phyloP scores from a whole-genome alignment of 2,329 filamentous ascomycete species.

The Nannizzia gypsea region DNA sequence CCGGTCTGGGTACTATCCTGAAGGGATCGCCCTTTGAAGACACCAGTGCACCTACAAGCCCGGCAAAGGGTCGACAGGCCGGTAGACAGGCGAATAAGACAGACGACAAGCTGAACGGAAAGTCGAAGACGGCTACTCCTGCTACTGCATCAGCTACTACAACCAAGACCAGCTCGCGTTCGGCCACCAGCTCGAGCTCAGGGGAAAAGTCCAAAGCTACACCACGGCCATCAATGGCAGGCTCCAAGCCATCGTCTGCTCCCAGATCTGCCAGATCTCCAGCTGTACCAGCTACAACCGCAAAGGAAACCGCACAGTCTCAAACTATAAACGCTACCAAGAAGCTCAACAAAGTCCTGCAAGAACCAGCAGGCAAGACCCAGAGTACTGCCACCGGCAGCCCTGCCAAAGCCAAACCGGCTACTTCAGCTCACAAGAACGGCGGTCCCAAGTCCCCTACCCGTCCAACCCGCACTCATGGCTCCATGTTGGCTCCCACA shows the following conservation, averaged over 20 bases:
- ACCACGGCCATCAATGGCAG: slow-evolving; percentile 8
- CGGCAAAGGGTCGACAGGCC: not conserved
- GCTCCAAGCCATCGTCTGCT: not conserved
- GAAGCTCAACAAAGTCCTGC: slow-evolving; percentile 19
- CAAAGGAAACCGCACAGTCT: not conserved
- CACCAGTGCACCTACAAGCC: slow-evolving; percentile 4
- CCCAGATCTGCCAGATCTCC: slow-evolving; percentile 17
- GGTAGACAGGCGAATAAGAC: not conserved
- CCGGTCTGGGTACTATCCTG: slow-evolving; percentile 19
- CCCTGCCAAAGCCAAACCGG: slow-evolving; percentile 9
- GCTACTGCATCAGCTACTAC: not conserved
- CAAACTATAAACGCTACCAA: slow-evolving; percentile 6
- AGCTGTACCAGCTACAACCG: slow-evolving; percentile 10
- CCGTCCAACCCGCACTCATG: slow-evolving; percentile 29
- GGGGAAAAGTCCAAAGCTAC: not conserved
- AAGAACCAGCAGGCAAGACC: slow-evolving; percentile 18
- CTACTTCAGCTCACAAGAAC: not conserved
- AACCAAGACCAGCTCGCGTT: slow-evolving; percentile 11
- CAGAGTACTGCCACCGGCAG: not conserved
- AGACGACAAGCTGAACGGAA: not conserved
- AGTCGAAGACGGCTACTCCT: not conserved
- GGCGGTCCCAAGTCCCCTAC: slow-evolving; percentile 29
- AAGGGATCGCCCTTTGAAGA: slow-evolving; percentile 23
- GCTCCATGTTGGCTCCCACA: slow-evolving; percentile 31
- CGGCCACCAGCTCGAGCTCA: not conserved